A percentile compares a stretch with the other conserved stretches of the same genome.
Conservation (phyloP, 164 flowering plant species). For the Houttuynia cordata region DNA sequence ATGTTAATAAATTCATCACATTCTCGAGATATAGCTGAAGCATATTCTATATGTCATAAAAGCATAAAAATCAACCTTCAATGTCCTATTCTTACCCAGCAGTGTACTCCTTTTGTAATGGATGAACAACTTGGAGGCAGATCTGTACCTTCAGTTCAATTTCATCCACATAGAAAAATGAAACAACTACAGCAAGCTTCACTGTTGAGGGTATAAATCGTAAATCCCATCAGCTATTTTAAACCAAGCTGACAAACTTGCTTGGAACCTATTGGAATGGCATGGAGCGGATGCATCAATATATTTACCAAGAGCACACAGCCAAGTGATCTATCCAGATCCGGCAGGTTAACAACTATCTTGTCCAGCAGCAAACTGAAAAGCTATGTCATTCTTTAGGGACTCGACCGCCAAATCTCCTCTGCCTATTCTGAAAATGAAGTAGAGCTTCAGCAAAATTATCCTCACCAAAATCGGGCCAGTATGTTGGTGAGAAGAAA, state of each 20-base stretch:
- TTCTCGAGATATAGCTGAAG: not conserved
- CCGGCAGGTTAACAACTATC: not conserved
- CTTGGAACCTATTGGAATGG: not conserved
- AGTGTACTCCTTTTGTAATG: too few species aligned
- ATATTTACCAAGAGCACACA: not conserved
- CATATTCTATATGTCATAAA: too few species aligned
- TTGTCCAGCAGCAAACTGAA: not conserved
- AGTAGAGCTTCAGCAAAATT: conserved; percentile 38
- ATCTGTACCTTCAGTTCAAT: too few species aligned
- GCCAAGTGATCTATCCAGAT: not conserved
- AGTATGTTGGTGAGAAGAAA: conserved; percentile 29
- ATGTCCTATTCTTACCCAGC: too few species aligned
- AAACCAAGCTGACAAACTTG: not conserved
- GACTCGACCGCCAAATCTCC: conserved; percentile 42
- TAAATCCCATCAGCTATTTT: too few species aligned
- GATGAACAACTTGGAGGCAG: too few species aligned
- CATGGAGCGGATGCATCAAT: not conserved
- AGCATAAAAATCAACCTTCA: not conserved
- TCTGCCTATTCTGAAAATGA: conserved; percentile 44
- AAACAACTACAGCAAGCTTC: not conserved
- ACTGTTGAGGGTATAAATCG: not conserved
- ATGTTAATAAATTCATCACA: not conserved
- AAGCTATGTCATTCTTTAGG: not conserved
- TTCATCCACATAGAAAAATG: not conserved
- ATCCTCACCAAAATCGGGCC: conserved; percentile 58